phyloP scores from a whole-genome alignment of 1,284 basidiomycete genomes.

The Apiotrichum domesticum region DNA sequence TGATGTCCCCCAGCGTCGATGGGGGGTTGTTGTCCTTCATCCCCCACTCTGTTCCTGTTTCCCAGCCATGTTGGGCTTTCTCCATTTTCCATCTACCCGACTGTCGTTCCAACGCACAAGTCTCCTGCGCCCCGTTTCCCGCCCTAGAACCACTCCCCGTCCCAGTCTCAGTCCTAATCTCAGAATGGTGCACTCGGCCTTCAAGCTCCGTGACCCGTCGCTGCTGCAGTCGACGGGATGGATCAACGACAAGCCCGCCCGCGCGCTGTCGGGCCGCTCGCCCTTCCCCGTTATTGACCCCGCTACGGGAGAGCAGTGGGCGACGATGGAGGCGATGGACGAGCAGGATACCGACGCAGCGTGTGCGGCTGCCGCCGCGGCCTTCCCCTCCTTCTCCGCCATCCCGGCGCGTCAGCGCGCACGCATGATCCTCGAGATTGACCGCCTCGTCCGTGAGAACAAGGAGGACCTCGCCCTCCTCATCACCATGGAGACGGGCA shows the following conservation, averaged over 20 bases:
- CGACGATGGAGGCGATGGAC: slow-evolving; percentile 10
- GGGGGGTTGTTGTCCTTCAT: too few relatives aligned
- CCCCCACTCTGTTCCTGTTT: too few relatives aligned
- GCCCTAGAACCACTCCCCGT: too few relatives aligned
- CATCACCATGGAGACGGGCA: slow-evolving; percentile 64
- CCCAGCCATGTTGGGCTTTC: too few relatives aligned
- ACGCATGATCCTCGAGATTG: slow-evolving; percentile 17
- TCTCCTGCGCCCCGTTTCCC: too few relatives aligned
- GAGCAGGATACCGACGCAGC: slow-evolving; percentile 18
- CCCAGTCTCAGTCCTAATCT: too few relatives aligned
- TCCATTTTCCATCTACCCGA: too few relatives aligned
- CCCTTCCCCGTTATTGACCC: slow-evolving; percentile 18
- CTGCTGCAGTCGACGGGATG: slow-evolving; percentile 15
- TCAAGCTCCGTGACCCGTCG: slow-evolving; percentile 15
- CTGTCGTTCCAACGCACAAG: too few relatives aligned
- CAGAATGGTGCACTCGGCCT: slow-evolving; percentile 15
- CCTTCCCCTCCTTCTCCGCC: slow-evolving; percentile 13
- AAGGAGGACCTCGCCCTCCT: slow-evolving; percentile 24
- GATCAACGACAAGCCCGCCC: slow-evolving; percentile 14
- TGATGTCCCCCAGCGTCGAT: too few relatives aligned
- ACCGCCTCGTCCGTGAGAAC: slow-evolving; percentile 17
- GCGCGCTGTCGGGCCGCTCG: neutral
- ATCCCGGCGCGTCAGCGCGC: slow-evolving; percentile 16
- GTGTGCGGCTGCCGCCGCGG: slow-evolving; percentile 13
- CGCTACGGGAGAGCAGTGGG: slow-evolving; percentile 16